Evolutionary conservation across 306 rosid species (phyloP).

Genomic region (Quercus glauca): DNA sequence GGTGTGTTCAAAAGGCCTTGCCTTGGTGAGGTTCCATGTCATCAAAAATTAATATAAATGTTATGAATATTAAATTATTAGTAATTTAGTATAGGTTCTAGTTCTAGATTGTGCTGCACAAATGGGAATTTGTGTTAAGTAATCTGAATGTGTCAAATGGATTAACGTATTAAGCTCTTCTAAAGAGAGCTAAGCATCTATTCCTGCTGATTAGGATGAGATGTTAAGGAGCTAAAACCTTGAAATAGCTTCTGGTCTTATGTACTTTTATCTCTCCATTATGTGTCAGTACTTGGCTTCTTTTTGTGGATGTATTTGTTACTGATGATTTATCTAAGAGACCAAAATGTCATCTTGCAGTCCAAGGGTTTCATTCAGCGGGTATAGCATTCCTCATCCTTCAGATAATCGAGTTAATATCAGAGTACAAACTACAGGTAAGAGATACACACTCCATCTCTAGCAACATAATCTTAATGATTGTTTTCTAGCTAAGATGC

Average conservation of each 20-base stretch:
- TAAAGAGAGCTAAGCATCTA: no score
- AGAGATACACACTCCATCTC: not conserved
- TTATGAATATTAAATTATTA: no score
- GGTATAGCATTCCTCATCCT: constrained; percentile 93
- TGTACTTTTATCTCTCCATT: not conserved
- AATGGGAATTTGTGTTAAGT: not conserved
- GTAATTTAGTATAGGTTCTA: not conserved
- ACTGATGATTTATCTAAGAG: constrained; percentile 1
- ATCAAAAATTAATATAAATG: not conserved
- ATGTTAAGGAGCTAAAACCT: not conserved
- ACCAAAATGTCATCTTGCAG: constrained; percentile 41
- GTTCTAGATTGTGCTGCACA: not conserved
- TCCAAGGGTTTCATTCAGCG: constrained; percentile 66
- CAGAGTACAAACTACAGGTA: constrained; percentile 82
- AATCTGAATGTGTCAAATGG: not conserved
- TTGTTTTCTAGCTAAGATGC: not conserved
- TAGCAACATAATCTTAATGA: not conserved
- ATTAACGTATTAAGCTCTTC: no score
- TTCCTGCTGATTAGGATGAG: not conserved
- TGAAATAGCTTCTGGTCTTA: not conserved
- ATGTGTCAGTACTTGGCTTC: not conserved
- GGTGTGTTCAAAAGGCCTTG: no score
- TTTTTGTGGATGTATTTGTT: not conserved
- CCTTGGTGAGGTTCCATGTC: not conserved
- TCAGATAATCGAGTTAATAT: constrained; percentile 78